Base-by-base conservation (phyloP, 2,329 filamentous ascomycete genomes). In the Botrytis fabae region DNA sequence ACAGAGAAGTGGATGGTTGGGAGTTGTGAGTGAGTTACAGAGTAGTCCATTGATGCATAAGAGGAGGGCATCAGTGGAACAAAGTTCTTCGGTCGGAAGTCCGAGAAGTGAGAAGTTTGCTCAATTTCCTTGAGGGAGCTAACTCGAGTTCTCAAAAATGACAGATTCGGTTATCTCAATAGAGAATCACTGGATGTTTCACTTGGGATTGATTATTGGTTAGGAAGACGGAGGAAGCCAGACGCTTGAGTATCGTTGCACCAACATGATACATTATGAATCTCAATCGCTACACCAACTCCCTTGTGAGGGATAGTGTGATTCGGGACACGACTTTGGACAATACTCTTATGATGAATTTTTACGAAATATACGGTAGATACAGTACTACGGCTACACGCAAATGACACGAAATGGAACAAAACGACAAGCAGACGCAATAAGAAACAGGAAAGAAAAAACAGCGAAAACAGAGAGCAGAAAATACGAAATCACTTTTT, bases 21-120 rank as follows among this genome's bases (percentile, higher is more conserved):
- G 88, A 40, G 89, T 91, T 9, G 87, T 91, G 35, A 83, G 87
- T 71, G 89, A 91, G 78, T 82, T 91, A 68, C 89, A 91, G 79
- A 86, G 82, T 72, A 90, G 87, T 38, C 89, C 89, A 3, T 80
- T 86, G 72, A 85, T 91, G 83, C 87, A 89, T 68, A 86, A 89
- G 77, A 85, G 89, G 25, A 88, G 89, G 78, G 87, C 88, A n/a
- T 89, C 87, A 12, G 87, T 91, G 77, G 89, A 91, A 80, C 84
- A 72, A 25, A 60, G 48, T n/a, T 72, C 70, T 12, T 66, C 62
- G 14, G 16, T 66, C 1, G 62, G 62, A 28, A 72, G 62, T 54
- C 51, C 62, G 7, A 68, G 62, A 6, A 68, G 10, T 32, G 65
- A 68, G 38, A 54, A 28, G n/a, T 57, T 68, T 68, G 48, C 65